phyloP scores from a whole-genome alignment of 192 early-diverging fungal genomes.

The Phlyctochytrium arcticum region DNA sequence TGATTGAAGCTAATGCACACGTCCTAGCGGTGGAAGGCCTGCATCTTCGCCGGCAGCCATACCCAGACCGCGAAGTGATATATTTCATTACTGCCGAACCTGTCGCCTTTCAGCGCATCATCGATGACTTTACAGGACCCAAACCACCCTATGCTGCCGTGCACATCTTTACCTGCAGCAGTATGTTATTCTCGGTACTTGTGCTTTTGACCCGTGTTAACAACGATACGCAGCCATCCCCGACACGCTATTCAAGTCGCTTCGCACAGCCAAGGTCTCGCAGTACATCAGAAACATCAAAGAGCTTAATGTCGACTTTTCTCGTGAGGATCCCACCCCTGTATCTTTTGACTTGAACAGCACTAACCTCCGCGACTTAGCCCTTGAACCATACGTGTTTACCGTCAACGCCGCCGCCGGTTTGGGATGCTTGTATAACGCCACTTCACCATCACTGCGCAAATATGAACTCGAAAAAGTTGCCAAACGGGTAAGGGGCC shows the following conservation, averaged over 20 bases:
- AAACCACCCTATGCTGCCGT: conserved; percentile 40
- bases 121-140: conserved; percentile 43
- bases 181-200: conserved; percentile 8
- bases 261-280: conserved; percentile 49
- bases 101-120: conserved; percentile 42
- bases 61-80: conserved; percentile 50
- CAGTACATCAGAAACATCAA: conserved; percentile 32
- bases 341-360: neutral
- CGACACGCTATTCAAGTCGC: conserved; percentile 58
- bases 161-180: conserved; percentile 21
- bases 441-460: conserved; percentile 20
- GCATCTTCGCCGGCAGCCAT: conserved; percentile 41
- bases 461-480: conserved; percentile 34
- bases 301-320: conserved; percentile 53
- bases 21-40: conserved; percentile 50
- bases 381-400: conserved; percentile 48
- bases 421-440: conserved; percentile 39
- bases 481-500: conserved; percentile 28
- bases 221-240: conserved; percentile 49
- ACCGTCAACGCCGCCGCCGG: conserved; percentile 38
- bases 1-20: neutral
- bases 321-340: conserved; percentile 19
- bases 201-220: neutral
- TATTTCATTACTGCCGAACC: conserved; percentile 51
- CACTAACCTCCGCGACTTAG: conserved; percentile 20